Conservation (phyloP, 352 stramenopile genomes). For the Thraustotheca clavata region DNA sequence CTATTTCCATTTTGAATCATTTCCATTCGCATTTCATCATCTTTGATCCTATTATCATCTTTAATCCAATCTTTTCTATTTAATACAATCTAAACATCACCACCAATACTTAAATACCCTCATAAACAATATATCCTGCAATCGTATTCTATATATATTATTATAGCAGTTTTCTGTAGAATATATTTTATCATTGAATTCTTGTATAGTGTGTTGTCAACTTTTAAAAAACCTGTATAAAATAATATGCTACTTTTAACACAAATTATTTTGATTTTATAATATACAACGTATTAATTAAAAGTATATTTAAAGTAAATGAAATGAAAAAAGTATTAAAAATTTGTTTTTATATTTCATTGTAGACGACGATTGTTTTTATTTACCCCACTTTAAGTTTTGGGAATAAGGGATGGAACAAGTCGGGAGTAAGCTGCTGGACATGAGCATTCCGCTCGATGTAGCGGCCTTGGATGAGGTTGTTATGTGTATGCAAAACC, state of each 20-base stretch:
- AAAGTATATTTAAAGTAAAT: not conserved
- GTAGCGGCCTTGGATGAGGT: constrained; percentile 94
- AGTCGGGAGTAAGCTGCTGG: constrained; percentile 85
- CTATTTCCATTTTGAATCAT: too few species aligned
- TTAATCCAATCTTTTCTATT: too few species aligned
- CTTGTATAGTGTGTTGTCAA: not conserved
- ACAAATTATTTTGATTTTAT: not conserved
- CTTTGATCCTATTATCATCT: too few species aligned
- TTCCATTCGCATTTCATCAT: too few species aligned
- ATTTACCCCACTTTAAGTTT: constrained; percentile 21
- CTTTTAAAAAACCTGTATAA: not conserved
- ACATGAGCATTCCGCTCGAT: constrained; percentile 94
- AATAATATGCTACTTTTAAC: not conserved
- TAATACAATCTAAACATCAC: too few species aligned
- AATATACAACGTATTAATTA: not conserved
- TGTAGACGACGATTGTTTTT: not conserved
- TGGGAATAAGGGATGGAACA: constrained; percentile 60
- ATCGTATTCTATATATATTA: not conserved
- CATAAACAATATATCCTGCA: not conserved
- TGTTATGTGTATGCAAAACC: constrained; percentile 94
- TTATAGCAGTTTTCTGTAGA: not conserved
- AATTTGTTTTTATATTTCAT: not conserved
- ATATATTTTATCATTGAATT: not conserved
- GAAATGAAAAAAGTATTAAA: not conserved
- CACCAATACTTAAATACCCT: constrained; percentile 1